A percentile compares a stretch with the other conserved stretches of the same genome.
These are phyloP conservation scores for Rhizopogon salebrosus DNA, from an alignment of 768 basidiomycete genomes.

Conservation along the genomic window DNA sequence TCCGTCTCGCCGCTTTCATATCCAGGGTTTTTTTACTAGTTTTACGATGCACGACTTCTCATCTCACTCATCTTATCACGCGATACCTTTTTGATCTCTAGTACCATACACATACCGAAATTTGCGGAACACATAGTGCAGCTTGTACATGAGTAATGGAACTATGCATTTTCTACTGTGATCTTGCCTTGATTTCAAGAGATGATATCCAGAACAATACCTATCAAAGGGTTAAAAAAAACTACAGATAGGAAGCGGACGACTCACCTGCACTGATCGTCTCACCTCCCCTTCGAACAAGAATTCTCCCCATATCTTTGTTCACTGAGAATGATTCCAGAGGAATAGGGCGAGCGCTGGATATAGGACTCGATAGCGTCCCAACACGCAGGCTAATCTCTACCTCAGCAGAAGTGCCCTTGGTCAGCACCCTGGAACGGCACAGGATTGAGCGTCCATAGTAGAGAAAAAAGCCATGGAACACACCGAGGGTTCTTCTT, in stretches of 20 bases:
- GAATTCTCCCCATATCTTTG: slow-evolving; percentile 94
- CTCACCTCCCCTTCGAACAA: slow-evolving; percentile 86
- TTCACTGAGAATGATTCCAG: slow-evolving; percentile 82
- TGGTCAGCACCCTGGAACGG: slow-evolving; percentile 69
- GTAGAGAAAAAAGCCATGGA: background rate
- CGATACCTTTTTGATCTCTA: slow-evolving; percentile 8
- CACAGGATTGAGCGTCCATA: slow-evolving; percentile 3
- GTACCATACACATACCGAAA: background rate
- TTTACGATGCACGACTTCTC: slow-evolving; percentile 2
- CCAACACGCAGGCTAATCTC: slow-evolving; percentile 69
- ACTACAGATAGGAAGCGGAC: background rate
- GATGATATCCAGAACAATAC: slow-evolving; percentile 40
- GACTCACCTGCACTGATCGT: slow-evolving; percentile 84
- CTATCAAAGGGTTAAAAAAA: slow-evolving; percentile 20
- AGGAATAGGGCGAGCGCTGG: slow-evolving; percentile 59
- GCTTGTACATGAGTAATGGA: slow-evolving; percentile 12
- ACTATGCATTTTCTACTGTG: slow-evolving; percentile 1
- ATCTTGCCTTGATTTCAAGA: slow-evolving; percentile 13
- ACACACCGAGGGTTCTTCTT: slow-evolving; percentile 80
- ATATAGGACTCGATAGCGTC: slow-evolving; percentile 41
- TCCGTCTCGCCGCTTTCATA: background rate
- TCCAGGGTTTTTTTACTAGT: too few relatives aligned
- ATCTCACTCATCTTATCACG: slow-evolving; percentile 17
- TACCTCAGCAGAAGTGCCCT: slow-evolving; percentile 79
- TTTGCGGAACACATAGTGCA: slow-evolving; percentile 8